Conservation (phyloP, 129 eudicot genomes). For the Chrysanthemum makinoi region DNA sequence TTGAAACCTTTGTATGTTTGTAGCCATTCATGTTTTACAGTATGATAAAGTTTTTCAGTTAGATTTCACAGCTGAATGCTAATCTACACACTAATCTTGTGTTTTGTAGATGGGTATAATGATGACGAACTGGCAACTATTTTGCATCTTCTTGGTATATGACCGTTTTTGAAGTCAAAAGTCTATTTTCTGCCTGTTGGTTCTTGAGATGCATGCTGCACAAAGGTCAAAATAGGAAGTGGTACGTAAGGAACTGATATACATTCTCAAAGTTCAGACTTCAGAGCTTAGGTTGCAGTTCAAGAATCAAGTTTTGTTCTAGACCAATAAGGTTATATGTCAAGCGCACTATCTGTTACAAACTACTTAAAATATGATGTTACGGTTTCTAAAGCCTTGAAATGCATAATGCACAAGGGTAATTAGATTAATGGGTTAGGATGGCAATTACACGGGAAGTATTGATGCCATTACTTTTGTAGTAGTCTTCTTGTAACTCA, state of each 20-base stretch:
- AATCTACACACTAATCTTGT: not conserved
- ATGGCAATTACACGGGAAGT: not conserved
- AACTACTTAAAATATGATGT: not conserved
- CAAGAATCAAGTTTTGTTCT: conserved; percentile 21
- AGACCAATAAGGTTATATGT: not conserved
- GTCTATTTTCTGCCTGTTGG: not conserved
- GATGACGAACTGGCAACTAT: conserved; percentile 6
- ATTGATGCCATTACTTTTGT: not conserved
- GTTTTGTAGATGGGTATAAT: conserved; percentile 27
- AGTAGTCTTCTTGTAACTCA: not conserved
- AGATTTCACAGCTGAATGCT: not conserved
- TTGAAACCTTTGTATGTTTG: too few species aligned
- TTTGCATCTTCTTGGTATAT: conserved; percentile 22
- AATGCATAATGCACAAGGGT: conserved; percentile 12
- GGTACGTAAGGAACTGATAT: not conserved
- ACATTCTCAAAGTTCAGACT: conserved; percentile 1
- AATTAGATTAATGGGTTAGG: not conserved
- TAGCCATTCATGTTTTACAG: not conserved
- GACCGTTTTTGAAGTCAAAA: conserved; percentile 14
- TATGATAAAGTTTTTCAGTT: not conserved
- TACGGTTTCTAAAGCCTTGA: not conserved
- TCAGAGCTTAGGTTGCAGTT: conserved; percentile 3
- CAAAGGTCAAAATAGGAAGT: conserved; percentile 16
- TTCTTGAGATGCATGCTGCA: conserved; percentile 17
- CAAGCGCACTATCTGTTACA: not conserved